Evolutionary conservation across 495 filamentous ascomycete species (phyloP), one percentile per base, ranked within the genome.

Genomic region (Hyaloscypha variabilis): DNA sequence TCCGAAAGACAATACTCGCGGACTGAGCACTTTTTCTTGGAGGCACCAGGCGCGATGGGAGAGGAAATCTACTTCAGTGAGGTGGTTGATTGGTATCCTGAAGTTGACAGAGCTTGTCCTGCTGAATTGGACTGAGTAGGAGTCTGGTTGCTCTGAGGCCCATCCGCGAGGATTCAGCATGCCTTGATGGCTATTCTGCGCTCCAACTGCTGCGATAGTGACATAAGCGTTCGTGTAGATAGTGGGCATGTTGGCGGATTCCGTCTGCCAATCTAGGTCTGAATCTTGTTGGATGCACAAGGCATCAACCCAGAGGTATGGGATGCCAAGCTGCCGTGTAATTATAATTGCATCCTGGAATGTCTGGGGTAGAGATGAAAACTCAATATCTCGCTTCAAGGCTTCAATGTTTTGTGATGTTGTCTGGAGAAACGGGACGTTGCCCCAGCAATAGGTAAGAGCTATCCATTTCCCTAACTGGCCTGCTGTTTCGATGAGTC

Each of bases 281-380:
- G 30, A 52, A 17, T 52, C 14, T 17, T 52, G 49, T 52, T 52
- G 49, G 23, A 52, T 52, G 23, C 60, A 62, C 23, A 62, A 36
- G 2, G 60, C 39, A 28, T 62, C 60, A 28, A 54, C 53, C 60
- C 60, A 62, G n/a, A 62, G 42, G 26, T 62, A 62, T 36, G 24
- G 17, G 17, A 62, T 54, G 17, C 60, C 36, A 14, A 62, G 28
- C 24, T 62, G 26, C 53, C 46, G 60, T 6, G 60, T 31, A 21
- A 62, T 54, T 30, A 11, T 23, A 54, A 62, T 34, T 29, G 60
- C 60, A 62, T 62, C 60, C 46, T 62, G 60, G 34, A 62, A 54
- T 19, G 60, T 62, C n/a, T 21, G 39, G 10, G 60, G 60, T 28
- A 62, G 49, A 28, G 60, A 52, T n/a, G 49, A 34, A 34, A 34